These are phyloP conservation scores for Cyclostephanos invisitatus DNA, from an alignment of 108 stramenopile species.

Conservation along the genomic window DNA sequence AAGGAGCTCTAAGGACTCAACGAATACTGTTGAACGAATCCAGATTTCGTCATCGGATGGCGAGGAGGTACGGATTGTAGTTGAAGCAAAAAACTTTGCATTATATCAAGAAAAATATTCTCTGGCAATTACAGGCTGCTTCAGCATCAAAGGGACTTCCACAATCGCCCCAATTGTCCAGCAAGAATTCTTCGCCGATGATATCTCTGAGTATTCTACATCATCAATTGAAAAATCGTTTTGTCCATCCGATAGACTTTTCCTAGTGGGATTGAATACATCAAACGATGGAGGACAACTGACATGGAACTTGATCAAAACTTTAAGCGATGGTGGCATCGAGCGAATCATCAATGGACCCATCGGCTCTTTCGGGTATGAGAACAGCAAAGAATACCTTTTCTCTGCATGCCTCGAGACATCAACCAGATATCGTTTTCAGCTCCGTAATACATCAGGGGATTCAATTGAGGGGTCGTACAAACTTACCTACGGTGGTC, in stretches of 20 bases:
- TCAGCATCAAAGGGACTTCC: conserved; percentile 10
- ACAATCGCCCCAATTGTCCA: neutral
- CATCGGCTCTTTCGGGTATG: neutral
- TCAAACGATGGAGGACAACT: conserved; percentile 3
- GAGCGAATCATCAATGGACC: neutral
- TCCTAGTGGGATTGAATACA: conserved; percentile 4
- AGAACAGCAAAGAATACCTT: neutral
- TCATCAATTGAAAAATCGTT: neutral
- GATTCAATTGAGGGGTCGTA: neutral
- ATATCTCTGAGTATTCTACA: neutral
- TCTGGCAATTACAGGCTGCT: conserved; percentile 34
- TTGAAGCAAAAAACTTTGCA: conserved; percentile 35
- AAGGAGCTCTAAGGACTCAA: conserved; percentile 14
- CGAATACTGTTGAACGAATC: conserved; percentile 52
- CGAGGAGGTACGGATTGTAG: conserved; percentile 18
- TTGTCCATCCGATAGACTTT: conserved; percentile 6
- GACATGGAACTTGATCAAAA: conserved; percentile 20
- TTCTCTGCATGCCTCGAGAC: conserved; percentile 3
- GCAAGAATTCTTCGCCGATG: neutral
- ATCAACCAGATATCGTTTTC: conserved; percentile 21
- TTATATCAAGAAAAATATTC: conserved; percentile 29
- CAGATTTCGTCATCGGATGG: conserved; percentile 21
- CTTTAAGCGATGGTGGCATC: neutral
- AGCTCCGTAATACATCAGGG: conserved; percentile 2
- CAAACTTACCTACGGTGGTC: conserved; percentile 2